A percentile compares a stretch with the other conserved stretches of the same genome.
phyloP scores from a whole-genome alignment of 2,329 filamentous ascomycete genomes.

The Pseudogymnoascus sp. region DNA sequence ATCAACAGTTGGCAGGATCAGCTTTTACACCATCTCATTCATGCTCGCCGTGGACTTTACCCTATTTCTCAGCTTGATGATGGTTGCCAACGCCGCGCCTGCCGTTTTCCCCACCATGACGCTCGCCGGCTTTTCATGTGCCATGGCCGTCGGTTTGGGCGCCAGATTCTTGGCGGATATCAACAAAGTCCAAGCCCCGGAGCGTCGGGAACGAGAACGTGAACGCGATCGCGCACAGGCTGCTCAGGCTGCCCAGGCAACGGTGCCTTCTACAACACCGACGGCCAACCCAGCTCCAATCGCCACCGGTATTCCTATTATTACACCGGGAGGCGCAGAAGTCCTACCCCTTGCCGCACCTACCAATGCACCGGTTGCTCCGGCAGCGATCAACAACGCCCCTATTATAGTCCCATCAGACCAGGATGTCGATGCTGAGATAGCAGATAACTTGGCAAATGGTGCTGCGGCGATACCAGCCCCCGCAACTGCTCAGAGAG shows the following conservation, averaged over 20 bases:
- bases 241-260: constrained; percentile 19
- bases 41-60: constrained; percentile 54
- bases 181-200: constrained; percentile 51
- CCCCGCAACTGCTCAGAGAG: constrained; percentile 22
- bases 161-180: constrained; percentile 51
- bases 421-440: constrained; percentile 54
- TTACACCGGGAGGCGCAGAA: constrained; percentile 21
- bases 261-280: constrained; percentile 17
- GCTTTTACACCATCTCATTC: constrained; percentile 51
- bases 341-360: constrained; percentile 10
- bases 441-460: constrained; percentile 32
- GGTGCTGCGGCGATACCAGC: constrained; percentile 20
- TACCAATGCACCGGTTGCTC: not conserved
- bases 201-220: constrained; percentile 34
- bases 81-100: constrained; percentile 46
- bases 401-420: constrained; percentile 55
- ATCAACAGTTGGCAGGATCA: constrained; percentile 57
- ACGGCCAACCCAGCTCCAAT: not conserved
- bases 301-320: constrained; percentile 21
- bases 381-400: constrained; percentile 16
- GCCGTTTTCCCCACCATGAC: constrained; percentile 50
- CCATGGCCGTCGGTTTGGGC: constrained; percentile 49
- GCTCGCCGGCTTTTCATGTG: constrained; percentile 42
- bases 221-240: constrained; percentile 17
- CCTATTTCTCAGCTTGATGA: constrained; percentile 44